These are phyloP conservation scores for Mediolabrus comicus DNA, from an alignment of 108 stramenopile genomes.

Conservation along the genomic window DNA sequence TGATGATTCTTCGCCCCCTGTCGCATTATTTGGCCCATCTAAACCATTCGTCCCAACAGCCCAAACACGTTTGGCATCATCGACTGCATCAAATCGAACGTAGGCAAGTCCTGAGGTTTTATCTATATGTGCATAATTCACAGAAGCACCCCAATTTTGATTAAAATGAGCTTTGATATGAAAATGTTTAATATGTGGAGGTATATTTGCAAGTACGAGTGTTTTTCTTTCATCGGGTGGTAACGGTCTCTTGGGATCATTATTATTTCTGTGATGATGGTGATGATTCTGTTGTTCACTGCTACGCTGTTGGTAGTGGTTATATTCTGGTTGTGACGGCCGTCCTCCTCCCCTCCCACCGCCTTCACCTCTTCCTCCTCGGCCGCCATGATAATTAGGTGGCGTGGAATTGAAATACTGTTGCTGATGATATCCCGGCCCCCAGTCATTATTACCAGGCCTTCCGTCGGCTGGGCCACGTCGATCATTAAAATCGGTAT, in stretches of 20 bases:
- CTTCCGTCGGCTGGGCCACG: too few species aligned
- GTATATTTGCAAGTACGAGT: conserved; percentile 18
- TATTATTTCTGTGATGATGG: not conserved
- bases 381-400: not conserved
- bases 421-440: too few species aligned
- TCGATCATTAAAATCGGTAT: not conserved
- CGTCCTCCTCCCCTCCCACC: not conserved
- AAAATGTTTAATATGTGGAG: conserved; percentile 5
- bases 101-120: conserved; percentile 11
- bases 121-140: conserved; percentile 15
- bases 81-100: conserved; percentile 6
- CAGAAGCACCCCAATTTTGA: not conserved
- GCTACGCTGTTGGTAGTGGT: not conserved
- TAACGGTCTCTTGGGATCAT: not conserved
- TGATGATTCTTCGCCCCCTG: not conserved
- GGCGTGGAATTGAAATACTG: too few species aligned
- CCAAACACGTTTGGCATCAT: conserved; percentile 25
- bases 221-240: conserved; percentile 16
- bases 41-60: conserved; percentile 13
- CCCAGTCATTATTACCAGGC: too few species aligned
- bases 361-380: not conserved
- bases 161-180: conserved; percentile 10
- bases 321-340: not conserved
- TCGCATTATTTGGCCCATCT: conserved; percentile 8
- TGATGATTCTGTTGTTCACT: not conserved